Conservation (phyloP, 2,329 filamentous ascomycete species). For the Helotiales sp. region DNA sequence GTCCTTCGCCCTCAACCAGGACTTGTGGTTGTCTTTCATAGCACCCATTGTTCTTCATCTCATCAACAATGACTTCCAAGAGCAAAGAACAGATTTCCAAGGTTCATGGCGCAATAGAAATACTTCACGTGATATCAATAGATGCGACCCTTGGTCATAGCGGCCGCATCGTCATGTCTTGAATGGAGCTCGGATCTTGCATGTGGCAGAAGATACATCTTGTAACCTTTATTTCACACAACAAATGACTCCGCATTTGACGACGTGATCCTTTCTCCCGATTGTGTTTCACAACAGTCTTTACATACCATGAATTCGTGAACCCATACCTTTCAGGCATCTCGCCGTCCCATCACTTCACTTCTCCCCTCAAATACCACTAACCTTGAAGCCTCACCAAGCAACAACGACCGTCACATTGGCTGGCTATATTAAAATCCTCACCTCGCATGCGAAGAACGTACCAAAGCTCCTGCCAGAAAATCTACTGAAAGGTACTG, state of each 20-base stretch:
- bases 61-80: no score
- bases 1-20: no score
- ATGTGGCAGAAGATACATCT: background rate
- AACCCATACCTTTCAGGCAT: background rate
- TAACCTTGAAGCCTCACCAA: background rate
- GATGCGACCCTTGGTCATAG: background rate
- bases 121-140: background rate
- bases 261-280: background rate
- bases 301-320: background rate
- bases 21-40: no score
- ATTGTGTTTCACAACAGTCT: background rate
- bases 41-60: no score
- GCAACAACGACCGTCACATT: constrained; percentile 20
- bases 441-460: constrained; percentile 26
- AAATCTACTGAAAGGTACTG: constrained; percentile 10
- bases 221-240: background rate
- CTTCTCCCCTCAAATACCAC: background rate
- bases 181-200: background rate
- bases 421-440: constrained; percentile 27
- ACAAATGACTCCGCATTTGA: no score
- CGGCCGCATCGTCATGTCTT: background rate
- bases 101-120: no score
- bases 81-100: no score
- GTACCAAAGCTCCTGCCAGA: constrained; percentile 26
- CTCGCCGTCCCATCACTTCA: background rate